Percentiles rank a stretch among this genome's conserved stretches.
Evolutionary conservation across 306 rosid species (phyloP).

Genomic region (Cucumis sativus): DNA sequence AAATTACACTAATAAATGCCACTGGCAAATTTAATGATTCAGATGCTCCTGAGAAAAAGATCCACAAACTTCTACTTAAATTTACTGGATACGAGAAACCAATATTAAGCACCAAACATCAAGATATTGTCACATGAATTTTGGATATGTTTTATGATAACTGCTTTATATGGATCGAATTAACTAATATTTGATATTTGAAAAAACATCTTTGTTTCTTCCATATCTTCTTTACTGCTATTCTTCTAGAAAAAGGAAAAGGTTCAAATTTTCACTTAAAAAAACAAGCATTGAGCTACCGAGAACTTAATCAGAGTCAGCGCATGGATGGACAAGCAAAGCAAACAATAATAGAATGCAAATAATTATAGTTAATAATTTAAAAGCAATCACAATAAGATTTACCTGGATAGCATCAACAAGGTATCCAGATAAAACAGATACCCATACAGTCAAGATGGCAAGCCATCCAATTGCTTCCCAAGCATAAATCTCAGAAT

Average conservation of each 20-base stretch:
- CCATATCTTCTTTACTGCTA: neutral
- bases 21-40: slow-evolving; percentile 61
- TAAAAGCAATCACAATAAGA: neutral
- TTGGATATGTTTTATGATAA: neutral
- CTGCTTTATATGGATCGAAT: neutral
- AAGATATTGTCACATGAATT: neutral
- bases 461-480: slow-evolving; percentile 88
- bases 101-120: no score
- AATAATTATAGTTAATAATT: neutral
- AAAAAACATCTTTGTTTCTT: neutral
- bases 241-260: neutral
- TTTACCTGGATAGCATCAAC: slow-evolving; percentile 78
- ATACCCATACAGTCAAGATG: slow-evolving; percentile 66
- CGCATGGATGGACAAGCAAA: neutral
- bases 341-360: neutral
- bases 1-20: slow-evolving; percentile 82
- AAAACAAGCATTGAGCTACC: neutral
- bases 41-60: slow-evolving; percentile 59
- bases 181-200: neutral
- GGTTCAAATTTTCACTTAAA: neutral
- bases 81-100: neutral
- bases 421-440: slow-evolving; percentile 76
- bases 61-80: neutral
- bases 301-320: neutral
- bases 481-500: slow-evolving; percentile 50